Percentiles rank a stretch among this genome's conserved stretches.
Conservation (phyloP, 2,329 filamentous ascomycete genomes). For the Penicillium fuscoglaucum region DNA sequence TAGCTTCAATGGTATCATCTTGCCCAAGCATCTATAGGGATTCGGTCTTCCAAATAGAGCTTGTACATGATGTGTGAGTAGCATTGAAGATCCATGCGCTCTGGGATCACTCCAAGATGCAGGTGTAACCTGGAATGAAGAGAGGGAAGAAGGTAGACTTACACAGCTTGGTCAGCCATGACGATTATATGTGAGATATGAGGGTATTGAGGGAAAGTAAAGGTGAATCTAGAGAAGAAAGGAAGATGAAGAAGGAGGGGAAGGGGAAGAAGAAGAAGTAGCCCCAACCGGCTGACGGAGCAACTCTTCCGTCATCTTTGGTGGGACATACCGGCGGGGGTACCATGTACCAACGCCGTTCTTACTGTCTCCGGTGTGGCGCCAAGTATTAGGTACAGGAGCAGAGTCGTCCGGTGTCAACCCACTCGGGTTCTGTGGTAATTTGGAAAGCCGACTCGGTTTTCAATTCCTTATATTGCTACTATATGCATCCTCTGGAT, state of each 20-base stretch:
- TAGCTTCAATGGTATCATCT: slow-evolving; percentile 5
- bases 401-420: slow-evolving; percentile 40
- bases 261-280: slow-evolving; percentile 27
- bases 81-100: slow-evolving; percentile 1
- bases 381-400: slow-evolving; percentile 32
- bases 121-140: slow-evolving; percentile 3
- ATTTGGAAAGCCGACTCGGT: slow-evolving; percentile 15
- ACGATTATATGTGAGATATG: slow-evolving; percentile 23
- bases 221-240: slow-evolving; percentile 22
- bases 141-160: slow-evolving; percentile 32
- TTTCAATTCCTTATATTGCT: neutral
- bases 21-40: slow-evolving; percentile 5
- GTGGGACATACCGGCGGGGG: slow-evolving; percentile 28
- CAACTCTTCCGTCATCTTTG: slow-evolving; percentile 38
- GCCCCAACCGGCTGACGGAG: slow-evolving; percentile 34
- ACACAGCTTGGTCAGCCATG: slow-evolving; percentile 50
- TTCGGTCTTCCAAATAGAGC: neutral
- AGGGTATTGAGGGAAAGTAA: slow-evolving; percentile 12
- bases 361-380: slow-evolving; percentile 21
- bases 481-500: neutral
- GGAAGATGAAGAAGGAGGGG: slow-evolving; percentile 28
- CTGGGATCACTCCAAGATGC: neutral
- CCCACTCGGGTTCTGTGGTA: slow-evolving; percentile 26
- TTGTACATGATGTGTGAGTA: slow-evolving; percentile 2
- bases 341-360: slow-evolving; percentile 12